Evolutionary conservation across 2,329 filamentous ascomycete species (phyloP), one percentile per base, ranked within the genome.

Genomic region (Alternaria sp.): DNA sequence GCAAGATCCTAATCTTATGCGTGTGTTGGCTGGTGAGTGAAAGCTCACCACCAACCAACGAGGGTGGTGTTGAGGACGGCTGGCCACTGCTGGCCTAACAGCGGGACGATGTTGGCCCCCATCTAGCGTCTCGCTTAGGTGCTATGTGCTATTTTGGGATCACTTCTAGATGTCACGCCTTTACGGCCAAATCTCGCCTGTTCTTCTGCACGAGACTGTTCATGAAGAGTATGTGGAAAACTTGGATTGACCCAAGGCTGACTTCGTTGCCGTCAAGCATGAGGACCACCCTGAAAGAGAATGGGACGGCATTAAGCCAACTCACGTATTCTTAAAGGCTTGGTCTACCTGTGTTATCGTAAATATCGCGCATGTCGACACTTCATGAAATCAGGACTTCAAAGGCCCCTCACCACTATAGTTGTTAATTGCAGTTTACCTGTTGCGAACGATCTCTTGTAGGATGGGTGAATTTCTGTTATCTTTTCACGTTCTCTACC

Each of bases 31-130:
- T 54, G 51, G 51, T 54, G 52, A 42, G 53, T 51, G 41, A 24
- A 51, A 62, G 43, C 53, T 46, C 59, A 59, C 47, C 58, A 59
- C 47, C 47, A 60, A 47, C 62, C 59, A 68, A 64, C 61, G 51
- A 51, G 28, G 12, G 54, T 63, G 61, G 57, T 66, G 63, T 66
- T 62, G 63, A 63, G 32, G 39, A 59, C 41, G 32, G 57, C 43
- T 39, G 54, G 34, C 46, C 54, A 48, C 56, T 41, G 39, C 18
- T 41, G 39, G 39, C 39, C 39, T 42, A 55, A 62, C 20, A 56
- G 52, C 57, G 54, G 57, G 57, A 58, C 51, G 59, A 39, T 44
- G 49, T 53, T 61, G 52, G 54, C 54, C 59, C 54, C 43, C 16
- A n/a, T 18, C 34, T 57, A 52, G 53, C 43, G 38, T 28, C 52